Conservation (phyloP, 495 filamentous ascomycete genomes). For the Aspergillus haitiensis region DNA sequence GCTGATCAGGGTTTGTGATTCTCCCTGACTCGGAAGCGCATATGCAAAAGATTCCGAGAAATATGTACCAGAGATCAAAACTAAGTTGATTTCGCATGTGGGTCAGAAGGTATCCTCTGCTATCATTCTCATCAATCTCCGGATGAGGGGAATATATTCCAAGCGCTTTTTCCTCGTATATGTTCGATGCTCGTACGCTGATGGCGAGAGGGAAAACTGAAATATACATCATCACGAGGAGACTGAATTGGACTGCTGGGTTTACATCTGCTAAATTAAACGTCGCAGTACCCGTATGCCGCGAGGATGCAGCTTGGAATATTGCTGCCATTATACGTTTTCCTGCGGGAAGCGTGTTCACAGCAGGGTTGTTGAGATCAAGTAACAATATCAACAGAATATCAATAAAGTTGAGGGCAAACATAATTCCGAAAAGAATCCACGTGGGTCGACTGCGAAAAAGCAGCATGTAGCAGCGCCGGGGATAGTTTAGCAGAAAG, state of each 20-base stretch:
- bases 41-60: slow-evolving; percentile 62
- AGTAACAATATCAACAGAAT: slow-evolving; percentile 61
- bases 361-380: slow-evolving; percentile 45
- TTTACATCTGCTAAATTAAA: slow-evolving; percentile 58
- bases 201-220: slow-evolving; percentile 76
- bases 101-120: slow-evolving; percentile 48
- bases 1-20: slow-evolving; percentile 49
- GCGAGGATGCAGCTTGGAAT: slow-evolving; percentile 61
- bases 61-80: slow-evolving; percentile 67
- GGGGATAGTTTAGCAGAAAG: slow-evolving; percentile 61
- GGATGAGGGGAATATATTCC: slow-evolving; percentile 64
- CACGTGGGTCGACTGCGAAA: slow-evolving; percentile 62
- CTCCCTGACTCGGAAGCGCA: slow-evolving; percentile 52
- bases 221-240: slow-evolving; percentile 71
- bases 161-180: slow-evolving; percentile 66
- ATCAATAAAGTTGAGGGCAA: slow-evolving; percentile 57
- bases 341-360: slow-evolving; percentile 29
- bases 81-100: slow-evolving; percentile 61
- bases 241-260: slow-evolving; percentile 61
- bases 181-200: slow-evolving; percentile 64
- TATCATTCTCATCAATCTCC: slow-evolving; percentile 36
- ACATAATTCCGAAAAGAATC: slow-evolving; percentile 59
- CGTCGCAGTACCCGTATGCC: slow-evolving; percentile 58
- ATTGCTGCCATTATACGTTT: slow-evolving; percentile 55
- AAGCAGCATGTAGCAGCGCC: slow-evolving; percentile 63